phyloP scores from a whole-genome alignment of 495 filamentous ascomycete genomes.

The Lasiosphaeria ovina region DNA sequence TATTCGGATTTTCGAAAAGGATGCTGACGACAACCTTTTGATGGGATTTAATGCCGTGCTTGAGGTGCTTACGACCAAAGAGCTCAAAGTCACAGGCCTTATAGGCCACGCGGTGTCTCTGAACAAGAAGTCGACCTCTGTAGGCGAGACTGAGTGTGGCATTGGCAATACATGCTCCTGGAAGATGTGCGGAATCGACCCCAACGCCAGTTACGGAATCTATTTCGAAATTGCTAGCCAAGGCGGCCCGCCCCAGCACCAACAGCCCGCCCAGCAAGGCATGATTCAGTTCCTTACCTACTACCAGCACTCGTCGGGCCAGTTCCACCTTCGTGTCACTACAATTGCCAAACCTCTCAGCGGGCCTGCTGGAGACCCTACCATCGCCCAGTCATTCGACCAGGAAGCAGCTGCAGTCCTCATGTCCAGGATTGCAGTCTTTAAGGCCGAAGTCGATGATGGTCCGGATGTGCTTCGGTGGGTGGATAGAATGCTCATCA shows the following conservation, averaged over 20 bases:
- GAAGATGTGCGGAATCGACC: slow-evolving; percentile 99
- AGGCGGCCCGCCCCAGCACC: slow-evolving; percentile 80
- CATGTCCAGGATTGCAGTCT: slow-evolving; percentile 97
- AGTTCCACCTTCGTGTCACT: slow-evolving; percentile 93
- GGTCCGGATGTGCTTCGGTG: slow-evolving; percentile 98
- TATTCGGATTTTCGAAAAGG: slow-evolving; percentile 94
- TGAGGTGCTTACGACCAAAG: slow-evolving; percentile 96
- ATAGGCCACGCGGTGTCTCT: slow-evolving; percentile 95
- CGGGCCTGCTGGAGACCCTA: slow-evolving; percentile 94
- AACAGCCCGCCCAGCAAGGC: slow-evolving; percentile 83
- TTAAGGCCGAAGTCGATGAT: slow-evolving; percentile 98
- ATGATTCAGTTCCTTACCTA: slow-evolving; percentile 99
- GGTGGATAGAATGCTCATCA: slow-evolving; percentile 98
- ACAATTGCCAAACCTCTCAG: slow-evolving; percentile 90
- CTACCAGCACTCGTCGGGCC: slow-evolving; percentile 95
- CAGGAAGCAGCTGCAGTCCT: slow-evolving; percentile 97
- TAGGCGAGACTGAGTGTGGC: slow-evolving; percentile 97
- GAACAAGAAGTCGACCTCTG: slow-evolving; percentile 96
- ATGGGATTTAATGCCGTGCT: slow-evolving; percentile 99
- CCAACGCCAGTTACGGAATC: slow-evolving; percentile 86
- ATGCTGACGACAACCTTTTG: slow-evolving; percentile 85
- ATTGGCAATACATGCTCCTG: slow-evolving; percentile 99
- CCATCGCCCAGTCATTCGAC: slow-evolving; percentile 95
- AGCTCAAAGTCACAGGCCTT: slow-evolving; percentile 96
- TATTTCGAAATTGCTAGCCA: slow-evolving; percentile 99